Base-by-base conservation (phyloP, 2,329 filamentous ascomycete species). In the Sclerotinia minor region DNA sequence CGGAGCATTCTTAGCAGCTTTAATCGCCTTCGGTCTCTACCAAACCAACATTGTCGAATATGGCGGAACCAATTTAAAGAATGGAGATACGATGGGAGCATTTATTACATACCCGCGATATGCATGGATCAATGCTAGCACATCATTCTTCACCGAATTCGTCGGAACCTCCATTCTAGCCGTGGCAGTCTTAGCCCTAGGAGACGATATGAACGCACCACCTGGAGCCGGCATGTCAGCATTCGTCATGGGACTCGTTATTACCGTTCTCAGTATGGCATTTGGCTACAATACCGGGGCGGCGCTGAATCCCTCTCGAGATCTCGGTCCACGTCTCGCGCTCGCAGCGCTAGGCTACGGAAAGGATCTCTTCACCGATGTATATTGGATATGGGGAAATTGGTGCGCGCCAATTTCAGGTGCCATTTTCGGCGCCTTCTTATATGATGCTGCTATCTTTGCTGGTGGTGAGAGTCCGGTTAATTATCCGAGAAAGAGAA, bases 361-460 rank as follows among this genome's bases (percentile, higher is more conserved):
- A 11, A 73, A 69, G 61, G 78, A 76, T 67, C 75, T 79, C n/a
- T 80, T 83, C 69, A 77, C 73, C 4, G 77, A 80, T 32, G 75
- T 77, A 0, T 83, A 80, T 70, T 76, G 72, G 73, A 59, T 84
- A 67, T 83, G 79, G 73, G 80, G 79, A 47, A 79, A 79, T 67
- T 83, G 79, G 78, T 71, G 57, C 68, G 81, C 75, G 15, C 78
- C 79, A 0, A 67, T 79, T 26, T 70, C 69, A 55, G 82, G 79
- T 15, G 78, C 77, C 35, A 77, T 81, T 35, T 75, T 80, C 52
- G 81, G 82, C 0, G 82, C 75, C 11, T 81, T 83, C 69, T 74
- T 84, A 68, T 85, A 85, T 74, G 83, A 84, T 73, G 78, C 80
- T 69, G 80, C 79, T 71, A 83, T 81, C 70, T 84, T 84, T 71